A percentile compares a stretch with the other conserved stretches of the same genome.
Conservation (phyloP, 805 yeast genomes). For the Kluyveromyces lactis region DNA sequence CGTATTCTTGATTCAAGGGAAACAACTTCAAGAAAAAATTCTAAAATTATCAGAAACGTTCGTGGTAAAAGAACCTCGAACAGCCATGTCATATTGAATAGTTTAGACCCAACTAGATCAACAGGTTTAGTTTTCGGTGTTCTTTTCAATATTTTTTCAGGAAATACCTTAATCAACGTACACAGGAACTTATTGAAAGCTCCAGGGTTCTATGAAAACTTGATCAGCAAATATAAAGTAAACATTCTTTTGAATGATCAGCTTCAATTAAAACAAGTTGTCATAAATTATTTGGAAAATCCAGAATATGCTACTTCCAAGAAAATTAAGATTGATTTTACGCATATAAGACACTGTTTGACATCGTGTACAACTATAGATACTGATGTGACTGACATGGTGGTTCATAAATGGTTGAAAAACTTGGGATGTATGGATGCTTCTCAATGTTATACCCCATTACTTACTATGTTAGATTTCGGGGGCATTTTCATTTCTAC, state of each 20-base stretch:
- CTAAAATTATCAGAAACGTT: conserved; percentile 37
- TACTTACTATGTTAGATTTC: conserved; percentile 81
- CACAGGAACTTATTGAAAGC: conserved; percentile 65
- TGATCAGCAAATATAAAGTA: conserved; percentile 62
- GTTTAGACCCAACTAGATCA: conserved; percentile 65
- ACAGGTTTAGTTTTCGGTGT: conserved; percentile 82
- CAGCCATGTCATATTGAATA: conserved; percentile 50
- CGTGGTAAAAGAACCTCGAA: conserved; percentile 22
- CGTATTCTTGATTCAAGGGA: conserved; percentile 55
- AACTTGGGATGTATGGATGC: conserved; percentile 83
- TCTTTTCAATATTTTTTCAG: conserved; percentile 73
- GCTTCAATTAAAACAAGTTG: conserved; percentile 79
- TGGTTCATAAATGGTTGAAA: conserved; percentile 81
- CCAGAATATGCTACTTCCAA: conserved; percentile 80
- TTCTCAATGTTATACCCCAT: conserved; percentile 73
- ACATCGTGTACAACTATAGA: conserved; percentile 86
- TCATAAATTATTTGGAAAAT: conserved; percentile 83
- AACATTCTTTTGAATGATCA: conserved; percentile 78
- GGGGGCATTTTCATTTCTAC: conserved; percentile 93
- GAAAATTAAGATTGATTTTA: conserved; percentile 66
- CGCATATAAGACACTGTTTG: conserved; percentile 79
- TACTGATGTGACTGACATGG: conserved; percentile 83
- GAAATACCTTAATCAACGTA: conserved; percentile 73
- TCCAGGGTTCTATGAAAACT: conserved; percentile 81
- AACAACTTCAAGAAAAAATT: conserved; percentile 38